A percentile compares a stretch with the other conserved stretches of the same genome.
Evolutionary conservation across 176 grass and related monocot genomes (phyloP).

Genomic region (Eleusine coracana): DNA sequence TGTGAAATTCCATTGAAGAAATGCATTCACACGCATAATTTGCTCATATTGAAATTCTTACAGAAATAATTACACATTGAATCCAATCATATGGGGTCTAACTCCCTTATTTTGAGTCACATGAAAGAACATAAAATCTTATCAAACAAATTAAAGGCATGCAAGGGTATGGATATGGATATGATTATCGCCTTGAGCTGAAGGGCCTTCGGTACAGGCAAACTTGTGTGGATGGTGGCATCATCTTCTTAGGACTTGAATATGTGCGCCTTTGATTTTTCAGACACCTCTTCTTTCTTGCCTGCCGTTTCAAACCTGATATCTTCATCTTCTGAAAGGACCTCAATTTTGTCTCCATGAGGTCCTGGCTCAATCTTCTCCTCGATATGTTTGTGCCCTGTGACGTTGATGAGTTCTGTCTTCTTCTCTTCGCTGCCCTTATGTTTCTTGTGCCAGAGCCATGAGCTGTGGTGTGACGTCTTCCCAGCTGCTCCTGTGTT

Average conservation of each 20-base stretch:
- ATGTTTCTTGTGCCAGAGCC: constrained; percentile 55
- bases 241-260: constrained; percentile 31
- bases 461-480: constrained; percentile 14
- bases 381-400: constrained; percentile 39
- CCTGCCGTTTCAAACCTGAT: constrained; percentile 40
- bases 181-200: background rate
- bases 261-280: constrained; percentile 18
- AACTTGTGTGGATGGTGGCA: background rate
- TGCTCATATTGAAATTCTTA: constrained; percentile 27
- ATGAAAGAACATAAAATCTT: constrained; percentile 47
- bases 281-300: background rate
- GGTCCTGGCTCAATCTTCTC: constrained; percentile 51
- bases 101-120: constrained; percentile 47
- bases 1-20: background rate
- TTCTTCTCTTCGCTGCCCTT: constrained; percentile 33
- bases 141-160: constrained; percentile 36
- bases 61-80: constrained; percentile 28
- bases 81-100: constrained; percentile 35
- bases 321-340: constrained; percentile 56
- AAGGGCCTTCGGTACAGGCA: constrained; percentile 14
- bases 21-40: background rate
- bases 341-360: constrained; percentile 38
- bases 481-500: background rate
- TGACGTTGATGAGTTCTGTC: constrained; percentile 49
- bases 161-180: background rate